These are phyloP conservation scores for Pulicaria dysenterica DNA, from an alignment of 129 eudicot genomes.

Conservation along the genomic window DNA sequence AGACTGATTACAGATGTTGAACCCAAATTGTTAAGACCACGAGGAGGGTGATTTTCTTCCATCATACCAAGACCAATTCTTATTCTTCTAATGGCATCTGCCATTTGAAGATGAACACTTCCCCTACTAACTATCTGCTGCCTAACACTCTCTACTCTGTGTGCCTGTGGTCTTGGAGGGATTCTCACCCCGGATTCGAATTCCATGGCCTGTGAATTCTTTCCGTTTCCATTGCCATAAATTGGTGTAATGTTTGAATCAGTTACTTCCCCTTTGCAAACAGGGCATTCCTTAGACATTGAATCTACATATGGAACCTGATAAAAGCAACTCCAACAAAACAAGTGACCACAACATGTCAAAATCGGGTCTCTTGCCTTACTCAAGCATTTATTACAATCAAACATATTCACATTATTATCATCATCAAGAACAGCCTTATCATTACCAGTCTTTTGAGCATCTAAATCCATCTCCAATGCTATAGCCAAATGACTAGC, in stretches of 20 bases:
- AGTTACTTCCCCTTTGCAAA: constrained; percentile 61
- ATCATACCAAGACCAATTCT: constrained; percentile 41
- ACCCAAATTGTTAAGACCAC: constrained; percentile 9
- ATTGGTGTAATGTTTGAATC: constrained; percentile 54
- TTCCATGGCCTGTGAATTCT: constrained; percentile 8
- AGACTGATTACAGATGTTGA: neutral
- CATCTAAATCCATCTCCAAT: constrained; percentile 46
- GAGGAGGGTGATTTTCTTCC: constrained; percentile 16
- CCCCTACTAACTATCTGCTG: constrained; percentile 34
- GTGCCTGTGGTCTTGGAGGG: constrained; percentile 63
- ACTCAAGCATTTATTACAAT: constrained; percentile 53
- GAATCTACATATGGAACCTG: constrained; percentile 47
- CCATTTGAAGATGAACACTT: constrained; percentile 48
- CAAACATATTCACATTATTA: constrained; percentile 40
- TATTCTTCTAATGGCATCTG: constrained; percentile 56
- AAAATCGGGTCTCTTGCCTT: constrained; percentile 51
- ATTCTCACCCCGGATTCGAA: constrained; percentile 35
- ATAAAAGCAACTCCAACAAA: constrained; percentile 63
- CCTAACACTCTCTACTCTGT: constrained; percentile 51
- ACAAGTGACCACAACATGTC: constrained; percentile 73
- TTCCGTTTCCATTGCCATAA: constrained; percentile 48
- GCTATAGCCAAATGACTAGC: constrained; percentile 51
- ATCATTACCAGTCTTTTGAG: constrained; percentile 16
- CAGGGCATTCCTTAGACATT: constrained; percentile 57
- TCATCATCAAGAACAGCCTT: neutral